A percentile compares a stretch with the other conserved stretches of the same genome.
Conservation (phyloP, 2,329 filamentous ascomycete genomes). For the Aspergillus awamori region DNA sequence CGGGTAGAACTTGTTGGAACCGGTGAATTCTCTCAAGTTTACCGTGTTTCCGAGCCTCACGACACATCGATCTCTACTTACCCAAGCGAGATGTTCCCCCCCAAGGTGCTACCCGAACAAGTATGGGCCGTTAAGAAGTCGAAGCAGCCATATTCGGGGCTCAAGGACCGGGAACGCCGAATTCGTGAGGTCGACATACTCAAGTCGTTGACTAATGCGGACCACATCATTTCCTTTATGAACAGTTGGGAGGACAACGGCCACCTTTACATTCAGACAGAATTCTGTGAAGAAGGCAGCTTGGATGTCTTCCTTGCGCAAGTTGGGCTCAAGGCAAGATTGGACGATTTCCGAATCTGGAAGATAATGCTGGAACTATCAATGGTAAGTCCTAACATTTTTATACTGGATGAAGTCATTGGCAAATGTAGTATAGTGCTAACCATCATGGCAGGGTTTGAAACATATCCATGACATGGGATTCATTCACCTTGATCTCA, state of each 20-base stretch:
- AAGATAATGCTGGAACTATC: conserved; percentile 90
- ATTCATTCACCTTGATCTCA: conserved; percentile 72
- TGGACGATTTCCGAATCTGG: conserved; percentile 98
- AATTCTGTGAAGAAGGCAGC: conserved; percentile 93
- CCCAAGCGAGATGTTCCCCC: conserved; percentile 54
- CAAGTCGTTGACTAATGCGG: conserved; percentile 72
- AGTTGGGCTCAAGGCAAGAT: conserved; percentile 77
- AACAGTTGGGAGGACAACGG: conserved; percentile 85
- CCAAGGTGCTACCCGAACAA: conserved; percentile 57
- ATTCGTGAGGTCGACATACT: conserved; percentile 82
- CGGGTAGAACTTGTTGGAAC: conserved; percentile 79
- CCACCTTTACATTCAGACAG: conserved; percentile 94
- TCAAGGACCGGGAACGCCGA: conserved; percentile 78
- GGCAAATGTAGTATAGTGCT: neutral
- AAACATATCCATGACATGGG: conserved; percentile 87
- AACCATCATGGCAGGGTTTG: conserved; percentile 65
- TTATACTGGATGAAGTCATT: neutral
- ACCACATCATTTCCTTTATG: conserved; percentile 82
- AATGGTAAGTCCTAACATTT: conserved; percentile 57
- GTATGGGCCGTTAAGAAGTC: conserved; percentile 95
- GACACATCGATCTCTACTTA: conserved; percentile 43
- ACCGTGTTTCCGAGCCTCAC: conserved; percentile 65
- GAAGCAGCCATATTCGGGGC: conserved; percentile 75
- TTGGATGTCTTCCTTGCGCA: conserved; percentile 82
- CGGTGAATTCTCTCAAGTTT: conserved; percentile 94